Conservation (phyloP, 441 rosid species). For the Kokia cookei region DNA sequence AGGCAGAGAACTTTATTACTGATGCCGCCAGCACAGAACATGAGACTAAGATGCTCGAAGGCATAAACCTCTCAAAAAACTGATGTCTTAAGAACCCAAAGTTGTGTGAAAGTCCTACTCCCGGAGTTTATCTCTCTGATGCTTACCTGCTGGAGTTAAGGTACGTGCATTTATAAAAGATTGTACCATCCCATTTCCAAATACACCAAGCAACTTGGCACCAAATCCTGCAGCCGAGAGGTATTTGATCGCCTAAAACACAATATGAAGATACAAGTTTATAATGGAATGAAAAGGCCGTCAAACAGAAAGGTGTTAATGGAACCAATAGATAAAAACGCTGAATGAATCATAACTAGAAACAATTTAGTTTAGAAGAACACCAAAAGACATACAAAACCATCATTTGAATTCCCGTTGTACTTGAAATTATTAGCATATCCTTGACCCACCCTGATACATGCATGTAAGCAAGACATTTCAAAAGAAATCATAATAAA, state of each 20-base stretch:
- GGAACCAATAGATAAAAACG: not conserved
- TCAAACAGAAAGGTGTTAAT: not conserved
- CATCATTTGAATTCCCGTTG: not conserved
- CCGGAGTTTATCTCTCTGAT: not conserved
- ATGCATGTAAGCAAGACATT: not conserved
- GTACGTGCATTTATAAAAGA: conserved; percentile 88
- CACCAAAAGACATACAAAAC: not conserved
- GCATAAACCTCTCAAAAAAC: not conserved
- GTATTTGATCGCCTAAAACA: conserved; percentile 79
- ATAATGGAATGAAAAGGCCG: not conserved
- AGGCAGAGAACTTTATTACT: not conserved
- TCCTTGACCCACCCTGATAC: not conserved
- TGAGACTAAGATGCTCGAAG: not conserved
- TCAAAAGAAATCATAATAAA: not conserved
- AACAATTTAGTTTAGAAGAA: conserved; percentile 8
- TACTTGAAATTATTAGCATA: not conserved
- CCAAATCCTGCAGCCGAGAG: conserved; percentile 98
- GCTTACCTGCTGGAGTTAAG: conserved; percentile 61
- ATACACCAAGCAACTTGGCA: conserved; percentile 87
- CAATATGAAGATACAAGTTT: conserved; percentile 10
- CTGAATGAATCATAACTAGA: not conserved
- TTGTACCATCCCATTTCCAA: conserved; percentile 96
- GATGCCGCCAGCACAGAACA: not conserved
- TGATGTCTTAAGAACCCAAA: not conserved
- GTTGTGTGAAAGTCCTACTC: not conserved